These are phyloP conservation scores for Beauveria sp. DNA, from an alignment of 2,329 filamentous ascomycete species.

Conservation along the genomic window DNA sequence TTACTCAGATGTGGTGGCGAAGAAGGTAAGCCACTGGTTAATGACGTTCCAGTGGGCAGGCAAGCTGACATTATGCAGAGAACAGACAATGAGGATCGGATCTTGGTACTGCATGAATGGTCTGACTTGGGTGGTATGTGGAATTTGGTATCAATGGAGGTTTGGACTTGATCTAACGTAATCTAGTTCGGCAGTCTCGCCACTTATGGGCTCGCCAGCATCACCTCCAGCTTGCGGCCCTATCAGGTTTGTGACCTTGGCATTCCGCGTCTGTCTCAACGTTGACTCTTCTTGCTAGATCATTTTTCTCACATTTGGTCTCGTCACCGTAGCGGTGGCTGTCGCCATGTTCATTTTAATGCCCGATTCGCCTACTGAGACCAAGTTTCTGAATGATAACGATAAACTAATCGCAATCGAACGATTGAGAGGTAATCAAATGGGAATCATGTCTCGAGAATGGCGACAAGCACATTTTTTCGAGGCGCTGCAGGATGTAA, in stretches of 20 bases:
- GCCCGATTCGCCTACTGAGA: conserved; percentile 42
- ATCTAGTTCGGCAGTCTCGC: conserved; percentile 40
- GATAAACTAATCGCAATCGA: conserved; percentile 48
- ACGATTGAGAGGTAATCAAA: conserved; percentile 45
- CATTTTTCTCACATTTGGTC: conserved; percentile 47
- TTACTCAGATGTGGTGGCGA: conserved; percentile 56
- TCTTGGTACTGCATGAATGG: conserved; percentile 57
- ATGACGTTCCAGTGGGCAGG: no score
- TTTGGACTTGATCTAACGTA: no score
- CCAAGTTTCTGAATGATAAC: conserved; percentile 41
- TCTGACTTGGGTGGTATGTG: conserved; percentile 39
- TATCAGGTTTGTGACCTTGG: conserved; percentile 32
- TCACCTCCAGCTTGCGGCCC: conserved; percentile 34
- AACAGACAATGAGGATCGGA: conserved; percentile 49
- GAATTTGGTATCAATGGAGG: no score
- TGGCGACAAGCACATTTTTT: conserved; percentile 44
- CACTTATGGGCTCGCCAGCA: conserved; percentile 51
- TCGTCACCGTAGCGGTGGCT: conserved; percentile 40
- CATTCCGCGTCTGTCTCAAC: no score
- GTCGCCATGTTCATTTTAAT: conserved; percentile 37
- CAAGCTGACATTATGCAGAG: conserved; percentile 16
- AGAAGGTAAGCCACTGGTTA: conserved; percentile 23
- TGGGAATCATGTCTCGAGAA: conserved; percentile 43
- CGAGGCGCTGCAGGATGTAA: conserved; percentile 48
- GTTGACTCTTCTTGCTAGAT: conserved; percentile 18